Percentiles rank a stretch among this genome's conserved stretches.
These are phyloP conservation scores for Xerocomus spinulosus DNA, from an alignment of 768 basidiomycete species.

Conservation along the genomic window DNA sequence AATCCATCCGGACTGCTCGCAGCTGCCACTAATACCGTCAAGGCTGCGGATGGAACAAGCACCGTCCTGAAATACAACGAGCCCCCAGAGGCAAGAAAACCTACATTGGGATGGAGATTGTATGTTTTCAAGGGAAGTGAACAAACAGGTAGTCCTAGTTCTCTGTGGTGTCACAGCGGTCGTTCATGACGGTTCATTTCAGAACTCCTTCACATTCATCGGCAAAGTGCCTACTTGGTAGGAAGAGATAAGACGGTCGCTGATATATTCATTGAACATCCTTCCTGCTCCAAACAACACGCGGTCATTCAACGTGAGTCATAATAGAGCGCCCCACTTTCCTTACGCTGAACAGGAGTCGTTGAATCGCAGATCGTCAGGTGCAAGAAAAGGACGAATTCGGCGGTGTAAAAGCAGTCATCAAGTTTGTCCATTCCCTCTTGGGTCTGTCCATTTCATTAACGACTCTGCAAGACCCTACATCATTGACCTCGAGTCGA, in stretches of 20 bases:
- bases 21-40: slow-evolving; percentile 92
- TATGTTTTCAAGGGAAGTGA: slow-evolving; percentile 97
- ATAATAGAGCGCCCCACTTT: not conserved
- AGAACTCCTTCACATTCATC: slow-evolving; percentile 91
- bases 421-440: slow-evolving; percentile 61
- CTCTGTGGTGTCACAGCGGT: not conserved
- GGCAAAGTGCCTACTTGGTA: slow-evolving; percentile 91
- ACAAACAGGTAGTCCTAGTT: slow-evolving; percentile 70
- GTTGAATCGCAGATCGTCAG: slow-evolving; percentile 57
- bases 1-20: slow-evolving; percentile 84
- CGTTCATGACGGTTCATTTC: not conserved
- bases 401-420: slow-evolving; percentile 66
- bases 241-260: slow-evolving; percentile 85
- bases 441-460: slow-evolving; percentile 4
- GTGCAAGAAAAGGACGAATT: slow-evolving; percentile 85
- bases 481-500: slow-evolving; percentile 97
- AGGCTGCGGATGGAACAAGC: slow-evolving; percentile 65
- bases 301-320: slow-evolving; percentile 87
- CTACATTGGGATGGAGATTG: slow-evolving; percentile 82
- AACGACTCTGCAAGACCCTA: slow-evolving; percentile 62
- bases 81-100: slow-evolving; percentile 96
- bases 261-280: slow-evolving; percentile 89
- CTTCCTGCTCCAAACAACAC: slow-evolving; percentile 98
- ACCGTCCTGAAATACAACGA: slow-evolving; percentile 96
- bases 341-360: slow-evolving; percentile 1